Evolutionary conservation across 352 stramenopile genomes (phyloP), one percentile per base, ranked within the genome.

Genomic region (Globisporangium uncinulatum): DNA sequence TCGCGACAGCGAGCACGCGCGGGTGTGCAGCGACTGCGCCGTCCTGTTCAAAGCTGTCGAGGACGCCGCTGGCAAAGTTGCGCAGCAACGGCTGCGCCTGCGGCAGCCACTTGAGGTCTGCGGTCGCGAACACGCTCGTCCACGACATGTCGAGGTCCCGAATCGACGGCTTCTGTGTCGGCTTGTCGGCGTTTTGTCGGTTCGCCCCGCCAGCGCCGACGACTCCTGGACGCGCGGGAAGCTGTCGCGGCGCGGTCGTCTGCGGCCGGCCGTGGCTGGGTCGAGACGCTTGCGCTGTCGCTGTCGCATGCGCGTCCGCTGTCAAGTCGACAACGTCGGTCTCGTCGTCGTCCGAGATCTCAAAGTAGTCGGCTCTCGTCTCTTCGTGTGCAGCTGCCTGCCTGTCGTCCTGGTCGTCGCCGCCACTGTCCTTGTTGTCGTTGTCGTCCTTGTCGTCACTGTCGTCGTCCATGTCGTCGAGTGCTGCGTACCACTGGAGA

Each of bases 81-180:
- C 61, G 56, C 0, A 86, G 53, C 13, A 61, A 41, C 1, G 15
- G 43, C 15, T 63, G 54, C 4, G 64, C 56, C 13, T 70, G 56
- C 0, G 59, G 46, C 13, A 86, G 39, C 76, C 76, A 86, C 56
- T 73, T 75, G 42, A 80, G 58, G 42, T 82, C 68, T 10, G 65
- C 48, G 0, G 37, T 20, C 0, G 56, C 53, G 3, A 82, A 71
- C 4, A 53, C 34, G 29, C 68, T 49, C 13, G 71, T 31, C 76
- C 76, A 86, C 15, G 39, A 54, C 20, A 73, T 43, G 51, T 83
- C 66, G 8, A 81, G 56, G 15, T 65, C 64, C 32, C 46, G 49
- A 6, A 41, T 21, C n/a, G 45, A 43, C n/a, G 21, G 45, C 20
- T 36, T 34, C 45, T 21, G 46, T 8, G n/a, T 20, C 7, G 44